phyloP scores from a whole-genome alignment of 768 basidiomycete genomes.

The Macrolepiota dolichaula region DNA sequence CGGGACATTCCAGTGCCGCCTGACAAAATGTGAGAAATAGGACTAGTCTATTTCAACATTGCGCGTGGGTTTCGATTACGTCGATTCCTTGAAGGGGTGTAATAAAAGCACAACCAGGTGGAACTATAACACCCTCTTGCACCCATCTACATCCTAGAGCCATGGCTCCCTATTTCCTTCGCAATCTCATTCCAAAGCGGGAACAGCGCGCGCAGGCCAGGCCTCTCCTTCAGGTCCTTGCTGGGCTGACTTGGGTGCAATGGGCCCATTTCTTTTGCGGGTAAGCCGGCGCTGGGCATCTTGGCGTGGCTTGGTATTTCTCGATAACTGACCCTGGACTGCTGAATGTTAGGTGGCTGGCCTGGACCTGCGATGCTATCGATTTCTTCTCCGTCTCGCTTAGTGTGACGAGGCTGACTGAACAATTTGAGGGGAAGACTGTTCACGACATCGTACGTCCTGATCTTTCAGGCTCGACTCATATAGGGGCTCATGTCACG shows the following conservation, averaged over 20 bases:
- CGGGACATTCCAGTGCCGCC: neutral
- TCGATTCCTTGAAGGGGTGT: neutral
- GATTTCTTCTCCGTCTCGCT: constrained; percentile 83
- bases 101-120: neutral
- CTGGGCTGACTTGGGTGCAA: constrained; percentile 45
- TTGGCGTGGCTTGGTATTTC: neutral
- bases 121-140: neutral
- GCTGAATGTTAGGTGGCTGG: constrained; percentile 55
- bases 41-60: neutral
- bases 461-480: neutral
- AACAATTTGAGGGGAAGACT: constrained; percentile 39
- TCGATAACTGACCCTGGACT: neutral
- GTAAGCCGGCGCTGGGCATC: constrained; percentile 31
- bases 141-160: neutral
- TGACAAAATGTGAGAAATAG: neutral
- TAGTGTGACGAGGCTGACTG: constrained; percentile 41
- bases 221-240: constrained; percentile 42
- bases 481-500: neutral
- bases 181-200: constrained; percentile 44
- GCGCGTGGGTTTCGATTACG: constrained; percentile 4
- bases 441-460: constrained; percentile 38
- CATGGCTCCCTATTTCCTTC: constrained; percentile 51
- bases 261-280: constrained; percentile 60
- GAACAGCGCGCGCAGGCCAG: constrained; percentile 34
- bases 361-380: constrained; percentile 85